These are phyloP conservation scores for Chaetomium sp. DNA, from an alignment of 2,329 filamentous ascomycete genomes.

Conservation along the genomic window DNA sequence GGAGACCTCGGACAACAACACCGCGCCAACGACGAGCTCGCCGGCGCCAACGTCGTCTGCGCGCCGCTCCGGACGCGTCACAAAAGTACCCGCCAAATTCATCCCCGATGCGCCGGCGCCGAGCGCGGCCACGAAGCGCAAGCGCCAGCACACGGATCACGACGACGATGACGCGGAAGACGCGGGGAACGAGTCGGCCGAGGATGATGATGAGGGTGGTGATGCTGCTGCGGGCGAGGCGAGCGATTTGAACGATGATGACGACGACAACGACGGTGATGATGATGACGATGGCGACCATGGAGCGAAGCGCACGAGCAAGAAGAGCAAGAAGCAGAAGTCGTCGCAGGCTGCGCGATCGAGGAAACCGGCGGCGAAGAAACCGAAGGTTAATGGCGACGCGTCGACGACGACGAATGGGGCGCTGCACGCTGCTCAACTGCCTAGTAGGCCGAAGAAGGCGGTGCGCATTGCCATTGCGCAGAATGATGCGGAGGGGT, in stretches of 20 bases:
- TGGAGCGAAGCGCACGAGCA: constrained; percentile 32
- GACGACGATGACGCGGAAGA: constrained; percentile 43
- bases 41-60: constrained; percentile 47
- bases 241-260: constrained; percentile 21
- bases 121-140: constrained; percentile 47
- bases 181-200: constrained; percentile 40
- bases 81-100: constrained; percentile 54
- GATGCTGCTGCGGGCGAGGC: no score
- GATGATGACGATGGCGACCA: constrained; percentile 41
- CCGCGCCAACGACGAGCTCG: constrained; percentile 38
- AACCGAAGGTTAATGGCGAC: constrained; percentile 56
- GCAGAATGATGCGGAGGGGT: constrained; percentile 44
- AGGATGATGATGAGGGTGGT: constrained; percentile 33
- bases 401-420: constrained; percentile 26
- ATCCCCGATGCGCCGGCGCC: constrained; percentile 40
- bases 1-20: constrained; percentile 49
- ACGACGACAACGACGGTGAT: constrained; percentile 33
- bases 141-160: constrained; percentile 41
- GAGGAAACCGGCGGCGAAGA: constrained; percentile 56
- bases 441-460: constrained; percentile 52
- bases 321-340: constrained; percentile 29
- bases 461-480: constrained; percentile 45
- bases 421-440: constrained; percentile 33
- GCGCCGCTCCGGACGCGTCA: constrained; percentile 64
- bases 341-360: constrained; percentile 39